phyloP scores from a whole-genome alignment of 768 basidiomycete species.

The Suillus weaverae region DNA sequence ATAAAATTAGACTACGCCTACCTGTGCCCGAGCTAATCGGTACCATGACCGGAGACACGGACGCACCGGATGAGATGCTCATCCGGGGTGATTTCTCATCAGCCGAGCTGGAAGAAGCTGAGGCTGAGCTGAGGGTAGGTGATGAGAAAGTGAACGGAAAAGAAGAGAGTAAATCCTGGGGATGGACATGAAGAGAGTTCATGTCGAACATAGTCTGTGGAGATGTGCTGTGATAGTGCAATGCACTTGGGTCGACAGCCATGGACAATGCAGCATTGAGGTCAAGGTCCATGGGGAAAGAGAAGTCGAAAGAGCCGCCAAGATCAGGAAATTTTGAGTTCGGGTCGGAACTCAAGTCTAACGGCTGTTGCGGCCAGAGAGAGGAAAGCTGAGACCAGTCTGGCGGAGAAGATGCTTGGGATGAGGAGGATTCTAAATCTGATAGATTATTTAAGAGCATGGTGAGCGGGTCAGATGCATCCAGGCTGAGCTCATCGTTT shows the following conservation, averaged over 20 bases:
- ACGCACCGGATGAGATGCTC: slow-evolving; percentile 32
- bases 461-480: slow-evolving; percentile 59
- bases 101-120: slow-evolving; percentile 23
- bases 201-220: slow-evolving; percentile 22
- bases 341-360: slow-evolving; percentile 4
- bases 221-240: slow-evolving; percentile 46
- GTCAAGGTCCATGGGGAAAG: slow-evolving; percentile 59
- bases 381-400: slow-evolving; percentile 58
- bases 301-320: slow-evolving; percentile 39
- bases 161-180: slow-evolving; percentile 29
- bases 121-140: slow-evolving; percentile 33
- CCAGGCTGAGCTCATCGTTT: slow-evolving; percentile 33
- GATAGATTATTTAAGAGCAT: slow-evolving; percentile 52
- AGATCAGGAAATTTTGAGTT: slow-evolving; percentile 40
- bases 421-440: slow-evolving; percentile 30
- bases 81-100: slow-evolving; percentile 27
- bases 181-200: slow-evolving; percentile 23
- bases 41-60: slow-evolving; percentile 51
- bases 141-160: slow-evolving; percentile 47
- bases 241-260: slow-evolving; percentile 62
- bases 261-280: slow-evolving; percentile 46
- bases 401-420: slow-evolving; percentile 33
- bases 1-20: not conserved
- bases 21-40: slow-evolving; percentile 20
- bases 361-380: slow-evolving; percentile 41